Percentiles rank a stretch among this genome's conserved stretches.
These are phyloP conservation scores for Irpex lacteus DNA, from an alignment of 1,284 basidiomycete species.

Conservation along the genomic window DNA sequence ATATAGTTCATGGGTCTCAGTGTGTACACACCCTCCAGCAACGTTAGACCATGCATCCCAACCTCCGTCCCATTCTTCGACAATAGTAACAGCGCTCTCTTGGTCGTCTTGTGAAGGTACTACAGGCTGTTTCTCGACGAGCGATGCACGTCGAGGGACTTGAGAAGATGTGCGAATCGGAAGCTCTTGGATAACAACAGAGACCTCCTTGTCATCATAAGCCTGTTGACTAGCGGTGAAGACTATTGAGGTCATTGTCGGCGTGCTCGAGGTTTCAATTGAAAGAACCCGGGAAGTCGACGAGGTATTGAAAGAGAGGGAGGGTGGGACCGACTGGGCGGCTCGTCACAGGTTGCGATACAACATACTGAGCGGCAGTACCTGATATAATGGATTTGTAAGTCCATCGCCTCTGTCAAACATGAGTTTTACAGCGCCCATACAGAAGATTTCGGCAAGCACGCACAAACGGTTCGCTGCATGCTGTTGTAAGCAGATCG, in stretches of 20 bases:
- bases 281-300: not conserved
- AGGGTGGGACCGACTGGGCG: too few relatives aligned
- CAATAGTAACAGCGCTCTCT: not conserved
- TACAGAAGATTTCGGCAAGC: not conserved
- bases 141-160: not conserved
- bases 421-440: not conserved
- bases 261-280: not conserved
- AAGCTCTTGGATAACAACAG: not conserved
- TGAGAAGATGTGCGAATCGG: not conserved
- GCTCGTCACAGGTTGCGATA: not conserved
- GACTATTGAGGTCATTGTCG: not conserved
- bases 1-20: not conserved
- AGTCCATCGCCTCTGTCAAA: not conserved
- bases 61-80: conserved; percentile 1
- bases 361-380: not conserved
- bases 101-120: not conserved
- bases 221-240: not conserved
- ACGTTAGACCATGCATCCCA: not conserved
- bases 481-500: not conserved
- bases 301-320: not conserved
- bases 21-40: not conserved
- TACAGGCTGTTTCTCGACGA: not conserved
- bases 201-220: not conserved
- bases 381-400: not conserved
- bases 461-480: not conserved